Conservation (phyloP, 140 eudicot species). For the Stevia rebaudiana region DNA sequence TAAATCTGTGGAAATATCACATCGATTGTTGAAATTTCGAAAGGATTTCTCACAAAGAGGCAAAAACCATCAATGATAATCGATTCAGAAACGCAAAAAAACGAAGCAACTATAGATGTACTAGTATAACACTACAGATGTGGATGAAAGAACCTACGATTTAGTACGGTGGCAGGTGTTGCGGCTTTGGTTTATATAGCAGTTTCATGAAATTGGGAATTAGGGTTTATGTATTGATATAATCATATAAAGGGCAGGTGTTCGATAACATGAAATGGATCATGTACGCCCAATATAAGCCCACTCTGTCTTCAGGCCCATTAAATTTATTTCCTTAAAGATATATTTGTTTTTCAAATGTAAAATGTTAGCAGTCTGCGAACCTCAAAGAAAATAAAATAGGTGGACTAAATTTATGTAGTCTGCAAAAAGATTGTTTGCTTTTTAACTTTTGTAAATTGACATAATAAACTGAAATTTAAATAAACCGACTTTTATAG, state of each 20-base stretch:
- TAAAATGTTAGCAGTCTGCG: no score
- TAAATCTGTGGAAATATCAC: constrained; percentile 4
- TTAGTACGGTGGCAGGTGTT: not conserved
- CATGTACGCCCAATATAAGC: constrained; percentile 9
- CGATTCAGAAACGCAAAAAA: not conserved
- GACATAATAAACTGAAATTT: no score
- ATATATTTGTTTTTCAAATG: no score
- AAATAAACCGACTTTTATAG: no score
- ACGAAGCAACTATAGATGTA: not conserved
- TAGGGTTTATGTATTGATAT: constrained; percentile 29
- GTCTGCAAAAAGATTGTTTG: no score
- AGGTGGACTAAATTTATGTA: no score
- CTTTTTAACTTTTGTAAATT: no score
- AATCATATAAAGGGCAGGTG: not conserved
- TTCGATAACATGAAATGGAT: not conserved
- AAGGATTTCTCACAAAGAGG: constrained; percentile 24
- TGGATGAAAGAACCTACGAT: not conserved
- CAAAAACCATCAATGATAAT: not conserved
- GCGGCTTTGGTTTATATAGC: constrained; percentile 22
- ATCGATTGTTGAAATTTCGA: not conserved
- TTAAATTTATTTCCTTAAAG: not conserved
- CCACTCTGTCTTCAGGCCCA: not conserved
- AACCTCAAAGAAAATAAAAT: no score
- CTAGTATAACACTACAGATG: not conserved
- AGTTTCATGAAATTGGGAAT: constrained; percentile 5